Percentiles rank a stretch among this genome's conserved stretches.
phyloP scores from a whole-genome alignment of 208 protist species.

The Leishmania gerbilli region DNA sequence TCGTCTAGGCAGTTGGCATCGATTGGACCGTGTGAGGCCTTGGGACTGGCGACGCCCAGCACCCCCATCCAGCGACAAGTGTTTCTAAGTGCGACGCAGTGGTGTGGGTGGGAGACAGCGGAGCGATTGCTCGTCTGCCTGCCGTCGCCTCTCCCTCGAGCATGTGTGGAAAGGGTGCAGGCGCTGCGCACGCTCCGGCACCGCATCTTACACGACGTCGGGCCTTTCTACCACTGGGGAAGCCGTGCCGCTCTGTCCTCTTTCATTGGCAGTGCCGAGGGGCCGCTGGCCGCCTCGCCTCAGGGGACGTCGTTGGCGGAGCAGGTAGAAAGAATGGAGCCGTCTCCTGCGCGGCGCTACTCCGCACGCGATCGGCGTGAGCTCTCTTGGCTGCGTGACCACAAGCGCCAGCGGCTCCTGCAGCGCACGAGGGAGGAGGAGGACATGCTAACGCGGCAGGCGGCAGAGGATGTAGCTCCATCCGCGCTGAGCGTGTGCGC shows the following conservation, averaged over 20 bases:
- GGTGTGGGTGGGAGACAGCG: slow-evolving; percentile 25
- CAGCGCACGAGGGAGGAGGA: slow-evolving; percentile 5
- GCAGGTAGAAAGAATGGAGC: slow-evolving; percentile 13
- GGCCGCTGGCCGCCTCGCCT: not conserved
- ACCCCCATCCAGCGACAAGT: slow-evolving; percentile 6
- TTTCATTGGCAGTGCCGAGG: not conserved
- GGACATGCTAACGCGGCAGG: slow-evolving; percentile 8
- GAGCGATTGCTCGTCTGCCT: slow-evolving; percentile 20
- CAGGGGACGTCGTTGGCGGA: slow-evolving; percentile 8
- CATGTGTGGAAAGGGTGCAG: slow-evolving; percentile 17
- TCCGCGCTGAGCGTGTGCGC: slow-evolving; percentile 14
- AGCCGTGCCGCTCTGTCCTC: not conserved
- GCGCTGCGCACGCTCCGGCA: slow-evolving; percentile 12
- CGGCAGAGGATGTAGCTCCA: not conserved
- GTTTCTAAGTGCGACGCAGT: slow-evolving; percentile 33
- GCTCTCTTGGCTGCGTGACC: slow-evolving; percentile 8
- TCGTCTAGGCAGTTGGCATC: not conserved
- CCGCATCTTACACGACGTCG: slow-evolving; percentile 21
- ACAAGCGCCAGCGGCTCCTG: slow-evolving; percentile 24
- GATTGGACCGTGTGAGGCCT: not conserved
- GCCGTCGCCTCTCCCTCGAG: not conserved
- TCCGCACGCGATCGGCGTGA: slow-evolving; percentile 28
- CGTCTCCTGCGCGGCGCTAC: slow-evolving; percentile 4
- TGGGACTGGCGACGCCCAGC: not conserved
- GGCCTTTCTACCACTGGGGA: slow-evolving; percentile 13